phyloP scores from a whole-genome alignment of 2,329 filamentous ascomycete species.

The Pseudogymnoascus sp. region DNA sequence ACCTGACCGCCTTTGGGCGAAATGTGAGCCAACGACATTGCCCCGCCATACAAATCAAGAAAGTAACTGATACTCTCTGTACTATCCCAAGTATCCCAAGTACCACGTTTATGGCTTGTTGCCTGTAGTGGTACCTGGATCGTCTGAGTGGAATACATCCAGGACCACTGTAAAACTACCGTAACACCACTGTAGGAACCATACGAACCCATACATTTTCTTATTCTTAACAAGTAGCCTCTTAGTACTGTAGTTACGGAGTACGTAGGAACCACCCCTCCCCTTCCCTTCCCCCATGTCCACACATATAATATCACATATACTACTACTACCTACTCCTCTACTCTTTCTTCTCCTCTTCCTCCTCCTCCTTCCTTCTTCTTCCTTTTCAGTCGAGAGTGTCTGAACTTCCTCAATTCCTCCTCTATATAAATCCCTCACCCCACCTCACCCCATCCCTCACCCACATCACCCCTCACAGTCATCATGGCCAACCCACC shows the following conservation, averaged over 20 bases:
- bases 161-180: background rate
- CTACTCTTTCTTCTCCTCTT: no score
- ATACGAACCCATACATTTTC: background rate
- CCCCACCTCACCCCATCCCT: background rate
- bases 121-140: background rate
- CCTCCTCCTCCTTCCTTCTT: background rate
- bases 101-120: background rate
- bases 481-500: slow-evolving; percentile 59
- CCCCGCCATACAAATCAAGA: background rate
- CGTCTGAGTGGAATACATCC: background rate
- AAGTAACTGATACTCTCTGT: no score
- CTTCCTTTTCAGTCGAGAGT: background rate
- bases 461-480: background rate
- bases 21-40: background rate
- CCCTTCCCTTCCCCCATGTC: background rate
- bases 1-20: background rate
- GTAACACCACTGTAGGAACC: no score
- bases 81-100: background rate
- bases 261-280: background rate
- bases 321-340: background rate
- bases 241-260: background rate
- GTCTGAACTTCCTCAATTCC: background rate
- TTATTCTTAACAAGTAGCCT: background rate
- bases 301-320: slow-evolving; percentile 1
- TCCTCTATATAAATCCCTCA: background rate